Percentiles rank a stretch among this genome's conserved stretches.
Evolutionary conservation across 2,329 filamentous ascomycete genomes (phyloP).

Genomic region (Exserohilum rostratum): DNA sequence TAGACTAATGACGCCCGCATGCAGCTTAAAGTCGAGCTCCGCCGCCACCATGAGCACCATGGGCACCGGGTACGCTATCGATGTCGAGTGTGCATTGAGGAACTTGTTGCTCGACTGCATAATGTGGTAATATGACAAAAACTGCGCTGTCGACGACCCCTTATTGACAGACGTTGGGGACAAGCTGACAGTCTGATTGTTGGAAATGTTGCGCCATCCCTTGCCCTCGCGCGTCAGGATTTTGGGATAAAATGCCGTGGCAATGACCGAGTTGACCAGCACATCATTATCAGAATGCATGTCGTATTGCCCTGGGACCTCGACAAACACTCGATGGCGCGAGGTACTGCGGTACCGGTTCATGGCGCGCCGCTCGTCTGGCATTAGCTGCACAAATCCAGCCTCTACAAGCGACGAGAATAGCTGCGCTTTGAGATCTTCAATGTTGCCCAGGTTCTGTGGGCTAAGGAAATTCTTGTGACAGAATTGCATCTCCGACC

Average conservation of each 20-base stretch:
- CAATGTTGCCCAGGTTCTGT: constrained; percentile 89
- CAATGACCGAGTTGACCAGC: constrained; percentile 80
- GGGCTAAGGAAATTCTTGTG: constrained; percentile 90
- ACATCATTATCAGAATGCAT: constrained; percentile 79
- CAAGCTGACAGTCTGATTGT: constrained; percentile 87
- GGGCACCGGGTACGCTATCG: constrained; percentile 78
- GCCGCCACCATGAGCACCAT: constrained; percentile 75
- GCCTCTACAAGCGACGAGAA: constrained; percentile 84
- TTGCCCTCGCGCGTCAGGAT: constrained; percentile 83
- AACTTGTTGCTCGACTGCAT: constrained; percentile 86
- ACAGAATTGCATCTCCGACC: constrained; percentile 87
- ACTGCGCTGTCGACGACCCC: constrained; percentile 64
- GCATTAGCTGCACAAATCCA: constrained; percentile 76
- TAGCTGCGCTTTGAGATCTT: constrained; percentile 93
- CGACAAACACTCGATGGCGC: constrained; percentile 77
- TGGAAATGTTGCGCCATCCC: constrained; percentile 87
- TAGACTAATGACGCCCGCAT: constrained; percentile 82
- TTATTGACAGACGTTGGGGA: constrained; percentile 92
- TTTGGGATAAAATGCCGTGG: constrained; percentile 96
- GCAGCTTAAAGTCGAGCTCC: constrained; percentile 85
- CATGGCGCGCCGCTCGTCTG: constrained; percentile 72
- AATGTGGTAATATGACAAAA: constrained; percentile 95
- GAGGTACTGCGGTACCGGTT: constrained; percentile 71
- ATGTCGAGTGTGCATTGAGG: constrained; percentile 78
- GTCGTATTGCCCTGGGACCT: constrained; percentile 77